Percentiles rank a stretch among this genome's conserved stretches.
Conservation (phyloP, 306 rosid genomes). For the Betula pendula region DNA sequence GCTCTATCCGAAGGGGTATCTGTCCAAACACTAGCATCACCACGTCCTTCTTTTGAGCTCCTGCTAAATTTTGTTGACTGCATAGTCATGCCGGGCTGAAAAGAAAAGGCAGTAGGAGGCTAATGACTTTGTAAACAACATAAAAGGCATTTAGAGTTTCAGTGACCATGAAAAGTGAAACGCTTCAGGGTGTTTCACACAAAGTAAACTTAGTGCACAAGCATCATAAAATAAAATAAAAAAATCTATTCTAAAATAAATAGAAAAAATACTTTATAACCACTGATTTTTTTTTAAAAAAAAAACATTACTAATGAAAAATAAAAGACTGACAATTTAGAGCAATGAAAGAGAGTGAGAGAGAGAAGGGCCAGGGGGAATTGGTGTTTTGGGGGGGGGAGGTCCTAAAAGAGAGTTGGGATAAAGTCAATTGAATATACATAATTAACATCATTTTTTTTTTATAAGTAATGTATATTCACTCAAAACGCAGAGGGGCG, state of each 20-base stretch:
- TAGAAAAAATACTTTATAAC: too few species aligned
- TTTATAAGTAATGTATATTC: too few species aligned
- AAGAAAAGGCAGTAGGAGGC: conserved; percentile 2
- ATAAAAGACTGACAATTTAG: background rate
- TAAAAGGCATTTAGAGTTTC: background rate
- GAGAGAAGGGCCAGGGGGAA: background rate
- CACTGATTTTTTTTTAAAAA: background rate
- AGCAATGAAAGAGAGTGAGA: background rate
- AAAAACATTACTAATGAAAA: too few species aligned
- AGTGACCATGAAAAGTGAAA: background rate
- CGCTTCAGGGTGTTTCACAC: background rate
- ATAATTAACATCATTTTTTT: too few species aligned
- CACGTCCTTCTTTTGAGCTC: conserved; percentile 77
- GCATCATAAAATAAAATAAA: background rate
- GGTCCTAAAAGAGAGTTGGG: too few species aligned
- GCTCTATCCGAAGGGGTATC: conserved; percentile 88
- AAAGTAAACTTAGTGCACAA: background rate
- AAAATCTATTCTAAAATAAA: background rate
- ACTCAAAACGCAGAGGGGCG: too few species aligned
- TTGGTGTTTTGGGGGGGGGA: too few species aligned
- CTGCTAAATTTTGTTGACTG: conserved; percentile 73
- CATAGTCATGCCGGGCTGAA: conserved; percentile 78
- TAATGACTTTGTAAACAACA: background rate
- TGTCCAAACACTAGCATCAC: conserved; percentile 89
- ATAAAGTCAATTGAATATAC: too few species aligned